Evolutionary conservation across 164 flowering plant species (phyloP), one percentile per base, ranked within the genome.

Genomic region (Nymphaea thermarum): DNA sequence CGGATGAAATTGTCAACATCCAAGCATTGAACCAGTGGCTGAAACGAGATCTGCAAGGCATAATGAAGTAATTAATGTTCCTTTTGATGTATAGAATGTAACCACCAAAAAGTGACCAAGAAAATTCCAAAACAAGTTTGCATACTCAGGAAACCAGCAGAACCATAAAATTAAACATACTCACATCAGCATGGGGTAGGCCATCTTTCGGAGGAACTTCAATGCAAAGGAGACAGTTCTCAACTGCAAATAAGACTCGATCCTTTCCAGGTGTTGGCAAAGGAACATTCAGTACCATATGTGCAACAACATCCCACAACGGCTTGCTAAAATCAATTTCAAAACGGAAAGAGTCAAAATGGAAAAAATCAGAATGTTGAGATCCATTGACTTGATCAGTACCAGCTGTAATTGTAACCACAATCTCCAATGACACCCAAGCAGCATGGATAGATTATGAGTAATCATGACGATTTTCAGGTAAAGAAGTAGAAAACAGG

Each of bases 121-220:
- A 25, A 25, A 25, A 25, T 25, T 25, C 36, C 36, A 25, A 25
- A 25, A 1, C 36, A 25, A 25, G 36, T 25, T 25, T 1, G 36
- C 36, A 25, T 25, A 25, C 36, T 25, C 36, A 25, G 36, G 36
- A 25, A 25, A 25, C 36, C 36, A 25, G 36, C 36, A 25, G 36
- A 25, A 25, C 36, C 36, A 25, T 8, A 51, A n/a, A 66, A 64
- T 17, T 18, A 42, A 47, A 70, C 44, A 25, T 7, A 51, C 90
- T 74, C 88, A 94, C 99, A 82, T 91, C 99, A 75, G 85, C 98
- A 82, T 91, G 92, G n/a, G 96, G 96, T 16, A 94, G 87, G 44
- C 96, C 92, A 64, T 94, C 96, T 76, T 87, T 92, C 55, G 96
- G 87, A 44, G 99, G 99, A 81, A 90, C 89, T 74, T 90, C 96